phyloP scores from a whole-genome alignment of 768 basidiomycete species.

The Nidularia sp. region DNA sequence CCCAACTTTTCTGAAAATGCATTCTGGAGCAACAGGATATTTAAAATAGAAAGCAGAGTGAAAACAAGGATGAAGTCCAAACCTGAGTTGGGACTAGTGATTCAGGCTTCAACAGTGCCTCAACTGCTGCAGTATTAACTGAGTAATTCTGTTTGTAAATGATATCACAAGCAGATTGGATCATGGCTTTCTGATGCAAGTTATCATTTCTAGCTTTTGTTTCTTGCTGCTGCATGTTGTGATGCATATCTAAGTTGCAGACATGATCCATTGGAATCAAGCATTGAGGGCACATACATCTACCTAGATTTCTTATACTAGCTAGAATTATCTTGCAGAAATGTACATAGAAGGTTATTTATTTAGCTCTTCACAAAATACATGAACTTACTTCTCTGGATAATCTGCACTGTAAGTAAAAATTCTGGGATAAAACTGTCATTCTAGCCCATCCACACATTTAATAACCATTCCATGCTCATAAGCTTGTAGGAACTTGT shows the following conservation, averaged over 20 bases:
- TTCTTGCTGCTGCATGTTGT: no score
- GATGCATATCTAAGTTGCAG: no score
- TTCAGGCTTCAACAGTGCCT: conserved; percentile 2
- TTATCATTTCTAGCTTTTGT: no score
- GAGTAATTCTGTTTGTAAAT: conserved; percentile 2
- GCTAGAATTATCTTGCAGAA: conserved; percentile 23
- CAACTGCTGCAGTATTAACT: conserved; percentile 6
- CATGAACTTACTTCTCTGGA: conserved; percentile 24
- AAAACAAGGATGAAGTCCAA: background rate
- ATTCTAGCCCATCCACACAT: background rate
- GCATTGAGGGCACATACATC: conserved; percentile 31
- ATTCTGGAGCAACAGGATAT: conserved; percentile 15
- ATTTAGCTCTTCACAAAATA: no score
- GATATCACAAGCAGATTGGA: background rate
- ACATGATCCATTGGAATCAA: conserved; percentile 4
- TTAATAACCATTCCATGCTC: background rate
- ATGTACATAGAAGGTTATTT: background rate
- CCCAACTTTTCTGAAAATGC: conserved; percentile 19
- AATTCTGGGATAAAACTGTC: conserved; percentile 13
- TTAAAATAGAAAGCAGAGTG: no score
- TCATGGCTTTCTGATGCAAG: conserved; percentile 1
- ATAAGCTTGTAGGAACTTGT: background rate
- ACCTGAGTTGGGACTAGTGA: conserved; percentile 10
- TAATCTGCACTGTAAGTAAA: conserved; percentile 31
- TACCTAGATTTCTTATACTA: conserved; percentile 20